These are phyloP conservation scores for Scheffersomyces stipitis DNA, from an alignment of 805 yeast genomes.

Conservation along the genomic window DNA sequence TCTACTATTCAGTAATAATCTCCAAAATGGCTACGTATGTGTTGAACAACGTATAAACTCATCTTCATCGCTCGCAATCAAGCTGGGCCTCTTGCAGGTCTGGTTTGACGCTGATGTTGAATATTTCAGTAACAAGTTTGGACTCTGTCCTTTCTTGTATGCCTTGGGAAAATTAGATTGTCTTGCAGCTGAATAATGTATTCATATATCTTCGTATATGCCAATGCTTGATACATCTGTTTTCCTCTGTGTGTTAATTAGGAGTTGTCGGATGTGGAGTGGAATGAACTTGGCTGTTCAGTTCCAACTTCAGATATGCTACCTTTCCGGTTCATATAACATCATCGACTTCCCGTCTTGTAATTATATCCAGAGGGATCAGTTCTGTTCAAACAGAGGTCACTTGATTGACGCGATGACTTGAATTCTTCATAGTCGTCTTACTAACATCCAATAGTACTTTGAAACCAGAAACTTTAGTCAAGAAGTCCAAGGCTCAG, in stretches of 20 bases:
- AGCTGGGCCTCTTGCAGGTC: background rate
- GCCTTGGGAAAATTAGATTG: constrained; percentile 42
- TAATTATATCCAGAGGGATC: constrained; percentile 4
- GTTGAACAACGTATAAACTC: constrained; percentile 5
- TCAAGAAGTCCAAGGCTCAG: constrained; percentile 78
- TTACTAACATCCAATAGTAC: constrained; percentile 36
- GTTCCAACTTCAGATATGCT: constrained; percentile 23
- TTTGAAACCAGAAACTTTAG: constrained; percentile 79
- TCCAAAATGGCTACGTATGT: constrained; percentile 37
- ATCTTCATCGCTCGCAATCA: background rate
- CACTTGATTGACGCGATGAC: background rate
- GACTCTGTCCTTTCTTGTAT: constrained; percentile 7
- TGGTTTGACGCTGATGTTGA: background rate
- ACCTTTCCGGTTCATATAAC: constrained; percentile 24
- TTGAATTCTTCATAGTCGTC: constrained; percentile 1
- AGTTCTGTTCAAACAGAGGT: constrained; percentile 3
- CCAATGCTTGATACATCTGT: constrained; percentile 46
- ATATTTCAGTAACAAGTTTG: constrained; percentile 12
- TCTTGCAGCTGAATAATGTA: constrained; percentile 36
- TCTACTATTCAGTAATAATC: background rate
- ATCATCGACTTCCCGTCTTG: constrained; percentile 4
- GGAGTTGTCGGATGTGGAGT: constrained; percentile 20
- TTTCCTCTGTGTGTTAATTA: constrained; percentile 38
- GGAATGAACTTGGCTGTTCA: constrained; percentile 43
- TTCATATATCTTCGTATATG: constrained; percentile 26